Evolutionary conservation across 2,329 filamentous ascomycete species (phyloP).

Genomic region (Fusarium sulawesiense): DNA sequence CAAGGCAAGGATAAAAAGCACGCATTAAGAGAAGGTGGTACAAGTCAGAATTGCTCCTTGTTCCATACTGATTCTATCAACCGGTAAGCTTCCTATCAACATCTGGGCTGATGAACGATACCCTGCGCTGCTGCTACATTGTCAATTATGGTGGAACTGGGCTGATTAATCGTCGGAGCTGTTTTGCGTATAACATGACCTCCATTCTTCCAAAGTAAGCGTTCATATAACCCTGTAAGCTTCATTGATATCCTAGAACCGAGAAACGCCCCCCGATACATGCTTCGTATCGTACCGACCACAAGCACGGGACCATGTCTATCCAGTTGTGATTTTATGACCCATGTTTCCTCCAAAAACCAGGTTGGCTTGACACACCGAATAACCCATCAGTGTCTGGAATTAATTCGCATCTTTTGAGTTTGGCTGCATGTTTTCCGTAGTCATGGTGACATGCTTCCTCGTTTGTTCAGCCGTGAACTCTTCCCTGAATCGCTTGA

Average conservation of each 20-base stretch:
- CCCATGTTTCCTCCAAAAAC: not conserved
- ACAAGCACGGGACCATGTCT: not conserved
- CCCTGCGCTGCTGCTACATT: not conserved
- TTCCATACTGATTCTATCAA: not conserved
- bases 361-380: not conserved
- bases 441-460: not conserved
- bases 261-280: not conserved
- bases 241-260: not conserved
- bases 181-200: not conserved
- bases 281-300: constrained; percentile 4
- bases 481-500: not conserved
- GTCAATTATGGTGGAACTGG: constrained; percentile 9
- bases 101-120: constrained; percentile 1
- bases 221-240: constrained; percentile 2
- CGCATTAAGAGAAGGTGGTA: not conserved
- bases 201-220: not conserved
- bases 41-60: not conserved
- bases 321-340: not conserved
- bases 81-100: not conserved
- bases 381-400: not conserved
- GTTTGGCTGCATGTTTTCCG: not conserved
- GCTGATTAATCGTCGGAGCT: not conserved
- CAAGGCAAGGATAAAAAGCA: not conserved
- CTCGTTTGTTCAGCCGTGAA: not conserved
- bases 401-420: constrained; percentile 2